These are phyloP conservation scores for Penicillium soppii DNA, from an alignment of 495 filamentous ascomycete species.

Conservation along the genomic window DNA sequence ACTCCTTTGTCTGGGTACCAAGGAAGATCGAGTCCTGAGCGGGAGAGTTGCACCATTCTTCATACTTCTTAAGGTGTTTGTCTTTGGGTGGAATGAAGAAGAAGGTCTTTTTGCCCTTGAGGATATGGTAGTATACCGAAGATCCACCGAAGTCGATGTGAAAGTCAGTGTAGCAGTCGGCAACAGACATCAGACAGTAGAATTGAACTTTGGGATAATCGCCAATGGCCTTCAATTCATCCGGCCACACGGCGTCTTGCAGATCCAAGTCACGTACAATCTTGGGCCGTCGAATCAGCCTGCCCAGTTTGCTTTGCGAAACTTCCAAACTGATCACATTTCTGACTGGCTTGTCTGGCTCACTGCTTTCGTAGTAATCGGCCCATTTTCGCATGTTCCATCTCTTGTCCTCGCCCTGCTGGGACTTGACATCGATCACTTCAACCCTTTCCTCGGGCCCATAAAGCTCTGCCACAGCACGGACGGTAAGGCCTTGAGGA, in stretches of 20 bases:
- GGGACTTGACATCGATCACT: slow-evolving; percentile 76
- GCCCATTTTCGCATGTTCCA: slow-evolving; percentile 75
- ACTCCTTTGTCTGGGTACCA: slow-evolving; percentile 67
- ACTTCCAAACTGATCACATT: slow-evolving; percentile 80
- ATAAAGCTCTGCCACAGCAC: slow-evolving; percentile 64
- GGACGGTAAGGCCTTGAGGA: slow-evolving; percentile 64
- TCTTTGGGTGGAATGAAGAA: slow-evolving; percentile 77
- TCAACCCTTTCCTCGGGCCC: slow-evolving; percentile 65
- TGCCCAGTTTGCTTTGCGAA: slow-evolving; percentile 64
- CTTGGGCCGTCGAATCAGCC: slow-evolving; percentile 65
- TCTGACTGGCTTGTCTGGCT: slow-evolving; percentile 58
- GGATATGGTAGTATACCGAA: slow-evolving; percentile 75
- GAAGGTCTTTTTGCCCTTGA: slow-evolving; percentile 75
- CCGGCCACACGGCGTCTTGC: slow-evolving; percentile 70
- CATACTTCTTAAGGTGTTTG: slow-evolving; percentile 73
- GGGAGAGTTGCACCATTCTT: slow-evolving; percentile 73
- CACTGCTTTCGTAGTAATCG: slow-evolving; percentile 70
- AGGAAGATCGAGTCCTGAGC: slow-evolving; percentile 71
- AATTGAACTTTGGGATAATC: slow-evolving; percentile 66
- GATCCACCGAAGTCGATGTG: slow-evolving; percentile 81
- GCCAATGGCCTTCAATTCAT: slow-evolving; percentile 55
- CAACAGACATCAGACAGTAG: slow-evolving; percentile 77
- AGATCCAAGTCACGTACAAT: slow-evolving; percentile 71
- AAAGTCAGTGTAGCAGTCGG: slow-evolving; percentile 77
- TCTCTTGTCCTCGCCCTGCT: slow-evolving; percentile 64